phyloP scores from a whole-genome alignment of 2,329 filamentous ascomycete genomes.

The Diatrype stigma region DNA sequence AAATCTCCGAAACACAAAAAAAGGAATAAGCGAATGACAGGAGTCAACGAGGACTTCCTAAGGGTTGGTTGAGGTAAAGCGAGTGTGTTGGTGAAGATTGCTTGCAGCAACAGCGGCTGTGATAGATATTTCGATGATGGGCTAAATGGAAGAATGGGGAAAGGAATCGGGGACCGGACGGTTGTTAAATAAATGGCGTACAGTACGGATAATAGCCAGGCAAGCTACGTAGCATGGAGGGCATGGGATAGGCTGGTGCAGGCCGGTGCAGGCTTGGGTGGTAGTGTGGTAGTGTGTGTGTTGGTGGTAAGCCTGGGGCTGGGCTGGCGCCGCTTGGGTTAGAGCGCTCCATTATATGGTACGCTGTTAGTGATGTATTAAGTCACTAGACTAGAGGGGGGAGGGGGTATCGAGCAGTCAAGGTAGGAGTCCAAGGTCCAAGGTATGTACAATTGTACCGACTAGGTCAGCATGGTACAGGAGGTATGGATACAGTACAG shows the following conservation, averaged over 20 bases:
- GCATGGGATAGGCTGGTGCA: too few species aligned
- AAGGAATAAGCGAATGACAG: conserved; percentile 67
- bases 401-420: background rate
- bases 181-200: conserved; percentile 28
- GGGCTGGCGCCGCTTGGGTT: background rate
- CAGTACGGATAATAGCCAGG: conserved; percentile 7
- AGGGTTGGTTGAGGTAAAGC: conserved; percentile 41
- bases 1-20: conserved; percentile 44
- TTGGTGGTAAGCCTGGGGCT: background rate
- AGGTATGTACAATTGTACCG: background rate
- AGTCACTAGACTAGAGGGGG: background rate
- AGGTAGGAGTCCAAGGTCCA: background rate
- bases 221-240: background rate
- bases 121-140: conserved; percentile 28
- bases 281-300: background rate
- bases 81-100: conserved; percentile 42
- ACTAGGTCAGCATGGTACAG: background rate
- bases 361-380: background rate
- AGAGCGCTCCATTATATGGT: background rate
- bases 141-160: conserved; percentile 28
- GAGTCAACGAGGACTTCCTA: conserved; percentile 72
- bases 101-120: conserved; percentile 36
- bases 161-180: conserved; percentile 26
- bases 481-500: background rate
- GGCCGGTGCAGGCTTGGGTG: too few species aligned